Evolutionary conservation across 2,329 filamentous ascomycete genomes (phyloP).

Genomic region (Dothistroma septosporum): DNA sequence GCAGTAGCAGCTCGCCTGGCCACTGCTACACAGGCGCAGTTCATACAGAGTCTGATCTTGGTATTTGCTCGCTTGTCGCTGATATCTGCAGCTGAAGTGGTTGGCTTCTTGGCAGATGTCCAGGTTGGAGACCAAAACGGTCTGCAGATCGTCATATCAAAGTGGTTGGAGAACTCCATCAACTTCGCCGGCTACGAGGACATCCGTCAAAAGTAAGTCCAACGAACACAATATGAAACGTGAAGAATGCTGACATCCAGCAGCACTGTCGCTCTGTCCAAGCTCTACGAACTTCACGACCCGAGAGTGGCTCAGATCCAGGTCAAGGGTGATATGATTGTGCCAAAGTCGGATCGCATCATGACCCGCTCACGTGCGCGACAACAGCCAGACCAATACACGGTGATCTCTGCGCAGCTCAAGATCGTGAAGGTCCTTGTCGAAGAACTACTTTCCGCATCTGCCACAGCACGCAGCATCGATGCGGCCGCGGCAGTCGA

Average conservation of each 20-base stretch:
- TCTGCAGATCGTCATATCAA: slow-evolving; percentile 81
- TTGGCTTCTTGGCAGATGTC: slow-evolving; percentile 84
- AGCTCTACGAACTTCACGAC: slow-evolving; percentile 84
- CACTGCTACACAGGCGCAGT: slow-evolving; percentile 75
- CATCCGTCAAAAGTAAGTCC: slow-evolving; percentile 85
- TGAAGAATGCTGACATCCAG: slow-evolving; percentile 10
- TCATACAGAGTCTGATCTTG: slow-evolving; percentile 92
- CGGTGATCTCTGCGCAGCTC: slow-evolving; percentile 77
- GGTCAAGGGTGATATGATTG: slow-evolving; percentile 88
- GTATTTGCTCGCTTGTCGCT: slow-evolving; percentile 91
- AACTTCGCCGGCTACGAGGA: slow-evolving; percentile 98
- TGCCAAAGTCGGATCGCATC: slow-evolving; percentile 73
- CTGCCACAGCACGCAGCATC: slow-evolving; percentile 49
- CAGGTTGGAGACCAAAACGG: slow-evolving; percentile 75
- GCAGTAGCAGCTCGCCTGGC: slow-evolving; percentile 83
- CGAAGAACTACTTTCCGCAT: slow-evolving; percentile 80
- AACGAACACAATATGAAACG: not conserved
- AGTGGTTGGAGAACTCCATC: slow-evolving; percentile 96
- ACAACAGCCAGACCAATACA: slow-evolving; percentile 85
- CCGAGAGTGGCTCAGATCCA: slow-evolving; percentile 70
- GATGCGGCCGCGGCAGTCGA: slow-evolving; percentile 59
- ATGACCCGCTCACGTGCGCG: slow-evolving; percentile 90
- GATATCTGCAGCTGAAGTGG: slow-evolving; percentile 78
- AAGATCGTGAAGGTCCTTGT: slow-evolving; percentile 97
- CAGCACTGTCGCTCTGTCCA: slow-evolving; percentile 87